These are phyloP conservation scores for Cladorrhinum sp. DNA, from an alignment of 2,329 filamentous ascomycete genomes.

Conservation along the genomic window DNA sequence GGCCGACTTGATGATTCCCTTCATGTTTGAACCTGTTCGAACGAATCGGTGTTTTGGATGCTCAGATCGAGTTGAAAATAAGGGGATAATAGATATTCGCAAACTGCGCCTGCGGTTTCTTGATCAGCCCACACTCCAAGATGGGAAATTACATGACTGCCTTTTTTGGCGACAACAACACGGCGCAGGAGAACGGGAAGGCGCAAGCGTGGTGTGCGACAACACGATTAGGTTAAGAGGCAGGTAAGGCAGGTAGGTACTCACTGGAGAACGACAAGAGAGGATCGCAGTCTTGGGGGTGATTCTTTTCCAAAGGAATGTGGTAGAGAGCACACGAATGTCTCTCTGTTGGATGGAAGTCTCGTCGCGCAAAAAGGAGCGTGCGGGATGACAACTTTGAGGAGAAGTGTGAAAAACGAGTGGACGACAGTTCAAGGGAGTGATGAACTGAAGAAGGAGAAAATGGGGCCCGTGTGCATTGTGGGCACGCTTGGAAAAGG, in stretches of 20 bases:
- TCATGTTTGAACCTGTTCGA: conserved; percentile 40
- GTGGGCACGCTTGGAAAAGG: conserved; percentile 12
- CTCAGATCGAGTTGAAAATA: conserved; percentile 17
- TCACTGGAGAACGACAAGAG: neutral
- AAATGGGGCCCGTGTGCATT: conserved; percentile 10
- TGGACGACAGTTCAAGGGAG: conserved; percentile 26
- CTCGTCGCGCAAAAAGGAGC: conserved; percentile 16
- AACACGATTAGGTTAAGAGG: no score
- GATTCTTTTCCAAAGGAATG: conserved; percentile 52
- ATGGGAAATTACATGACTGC: neutral
- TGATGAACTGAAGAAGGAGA: conserved; percentile 23
- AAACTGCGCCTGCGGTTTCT: neutral
- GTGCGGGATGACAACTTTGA: conserved; percentile 13
- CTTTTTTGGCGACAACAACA: neutral
- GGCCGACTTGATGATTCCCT: conserved; percentile 47
- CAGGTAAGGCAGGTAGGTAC: no score
- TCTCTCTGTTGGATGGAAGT: conserved; percentile 51
- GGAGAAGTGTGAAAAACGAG: conserved; percentile 17
- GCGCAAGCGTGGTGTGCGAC: neutral
- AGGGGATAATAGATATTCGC: conserved; percentile 6
- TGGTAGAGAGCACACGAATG: conserved; percentile 47
- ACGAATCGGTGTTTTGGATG: neutral
- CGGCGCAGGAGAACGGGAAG: neutral
- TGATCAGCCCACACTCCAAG: neutral
- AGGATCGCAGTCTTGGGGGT: conserved; percentile 1